A percentile compares a stretch with the other conserved stretches of the same genome.
Conservation (phyloP, 2,329 filamentous ascomycete species). For the Pyricularia sp. region DNA sequence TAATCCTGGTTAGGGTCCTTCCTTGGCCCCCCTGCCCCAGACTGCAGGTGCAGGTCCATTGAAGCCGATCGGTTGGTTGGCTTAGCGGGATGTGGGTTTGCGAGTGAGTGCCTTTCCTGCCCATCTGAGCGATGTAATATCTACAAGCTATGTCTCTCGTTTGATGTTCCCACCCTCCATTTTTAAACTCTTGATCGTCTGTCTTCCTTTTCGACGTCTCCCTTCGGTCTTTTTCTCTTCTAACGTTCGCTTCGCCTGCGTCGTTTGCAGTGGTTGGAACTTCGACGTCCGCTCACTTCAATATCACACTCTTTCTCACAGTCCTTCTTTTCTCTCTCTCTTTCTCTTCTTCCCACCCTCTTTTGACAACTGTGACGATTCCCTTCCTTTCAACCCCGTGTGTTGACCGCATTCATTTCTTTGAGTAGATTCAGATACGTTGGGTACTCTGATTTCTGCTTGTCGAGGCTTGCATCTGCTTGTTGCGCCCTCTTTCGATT, state of each 20-base stretch:
- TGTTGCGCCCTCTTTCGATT: not conserved
- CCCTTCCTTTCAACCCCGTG: not conserved
- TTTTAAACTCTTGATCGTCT: not conserved
- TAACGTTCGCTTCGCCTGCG: not conserved
- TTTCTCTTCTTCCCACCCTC: not conserved
- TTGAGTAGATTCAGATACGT: not conserved
- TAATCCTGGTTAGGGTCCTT: not conserved
- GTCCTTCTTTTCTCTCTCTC: not conserved
- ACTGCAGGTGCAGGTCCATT: not conserved
- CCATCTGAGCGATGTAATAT: not conserved
- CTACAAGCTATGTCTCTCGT: not conserved
- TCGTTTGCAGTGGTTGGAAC: constrained; percentile 1
- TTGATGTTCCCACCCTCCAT: not conserved
- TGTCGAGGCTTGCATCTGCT: not conserved
- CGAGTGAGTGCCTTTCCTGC: not conserved
- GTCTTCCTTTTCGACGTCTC: not conserved
- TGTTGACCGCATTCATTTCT: constrained; percentile 9
- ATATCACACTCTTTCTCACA: not conserved
- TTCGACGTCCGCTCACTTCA: constrained; percentile 2
- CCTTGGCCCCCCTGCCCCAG: not conserved
- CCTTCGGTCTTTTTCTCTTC: not conserved
- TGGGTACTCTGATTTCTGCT: not conserved
- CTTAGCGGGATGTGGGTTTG: not conserved
- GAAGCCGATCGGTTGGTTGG: not conserved
- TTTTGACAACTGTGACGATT: not conserved